A percentile compares a stretch with the other conserved stretches of the same genome.
phyloP scores from a whole-genome alignment of 441 rosid species.

The Gossypium armourianum region DNA sequence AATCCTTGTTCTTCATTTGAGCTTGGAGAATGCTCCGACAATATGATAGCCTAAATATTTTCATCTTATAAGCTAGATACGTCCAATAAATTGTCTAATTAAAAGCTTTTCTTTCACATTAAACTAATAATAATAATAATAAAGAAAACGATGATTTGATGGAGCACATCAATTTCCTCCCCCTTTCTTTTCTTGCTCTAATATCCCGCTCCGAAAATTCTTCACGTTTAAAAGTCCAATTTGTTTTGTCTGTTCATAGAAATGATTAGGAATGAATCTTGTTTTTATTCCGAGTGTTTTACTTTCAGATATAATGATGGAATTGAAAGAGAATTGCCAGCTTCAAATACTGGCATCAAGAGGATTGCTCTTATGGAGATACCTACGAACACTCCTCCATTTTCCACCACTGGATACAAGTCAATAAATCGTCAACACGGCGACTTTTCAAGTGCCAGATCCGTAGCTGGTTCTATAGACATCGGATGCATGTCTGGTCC shows the following conservation, averaged over 20 bases:
- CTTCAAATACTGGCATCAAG: constrained; percentile 18
- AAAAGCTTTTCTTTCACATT: neutral
- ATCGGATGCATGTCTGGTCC: constrained; percentile 22
- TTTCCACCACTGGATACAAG: constrained; percentile 12
- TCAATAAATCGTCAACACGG: constrained; percentile 11
- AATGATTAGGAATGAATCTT: neutral
- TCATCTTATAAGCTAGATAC: neutral
- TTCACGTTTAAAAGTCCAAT: neutral
- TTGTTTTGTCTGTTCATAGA: neutral
- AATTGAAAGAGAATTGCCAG: constrained; percentile 19
- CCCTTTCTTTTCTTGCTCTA: neutral
- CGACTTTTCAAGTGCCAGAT: constrained; percentile 14
- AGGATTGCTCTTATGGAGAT: constrained; percentile 54
- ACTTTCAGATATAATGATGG: constrained; percentile 27
- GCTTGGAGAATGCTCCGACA: neutral
- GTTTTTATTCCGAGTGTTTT: neutral
- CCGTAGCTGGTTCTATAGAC: constrained; percentile 11
- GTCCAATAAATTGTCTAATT: neutral
- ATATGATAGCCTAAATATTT: neutral
- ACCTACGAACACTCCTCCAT: constrained; percentile 27
- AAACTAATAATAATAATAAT: neutral
- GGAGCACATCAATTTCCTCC: neutral
- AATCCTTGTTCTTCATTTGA: neutral
- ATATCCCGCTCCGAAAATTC: neutral
- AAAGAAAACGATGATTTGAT: neutral